Conservation (phyloP, 306 rosid species). For the Astragalus membranaceus region DNA sequence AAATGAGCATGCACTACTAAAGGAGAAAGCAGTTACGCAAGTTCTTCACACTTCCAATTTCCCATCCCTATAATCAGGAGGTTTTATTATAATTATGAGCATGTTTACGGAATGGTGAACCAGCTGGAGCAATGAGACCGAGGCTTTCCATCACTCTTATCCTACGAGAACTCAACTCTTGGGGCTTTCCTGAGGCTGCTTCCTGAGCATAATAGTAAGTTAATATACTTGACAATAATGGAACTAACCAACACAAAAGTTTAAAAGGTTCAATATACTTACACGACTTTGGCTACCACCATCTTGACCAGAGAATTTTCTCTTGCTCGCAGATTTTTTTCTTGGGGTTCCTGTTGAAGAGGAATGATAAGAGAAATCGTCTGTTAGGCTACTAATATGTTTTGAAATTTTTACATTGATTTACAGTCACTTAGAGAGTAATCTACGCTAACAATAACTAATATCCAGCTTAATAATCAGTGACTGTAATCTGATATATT, state of each 20-base stretch:
- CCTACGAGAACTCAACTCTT: conserved; percentile 50
- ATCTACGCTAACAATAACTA: not conserved
- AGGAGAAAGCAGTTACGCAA: not conserved
- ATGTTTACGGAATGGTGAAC: conserved; percentile 42
- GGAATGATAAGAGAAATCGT: not conserved
- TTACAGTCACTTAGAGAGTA: not conserved
- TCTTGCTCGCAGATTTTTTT: conserved; percentile 5
- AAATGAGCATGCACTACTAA: not conserved
- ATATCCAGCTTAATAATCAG: conserved; percentile 2
- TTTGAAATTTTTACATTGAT: not conserved
- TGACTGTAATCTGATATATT: not conserved
- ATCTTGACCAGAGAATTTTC: conserved; percentile 3
- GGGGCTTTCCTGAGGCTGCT: conserved; percentile 26
- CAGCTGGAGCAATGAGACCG: conserved; percentile 59
- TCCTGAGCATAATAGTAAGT: conserved; percentile 26
- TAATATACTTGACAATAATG: not conserved
- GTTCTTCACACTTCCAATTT: not conserved
- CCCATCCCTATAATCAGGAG: not conserved
- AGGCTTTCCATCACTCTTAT: conserved; percentile 58
- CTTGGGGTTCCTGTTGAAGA: conserved; percentile 14
- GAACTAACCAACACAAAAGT: not conserved
- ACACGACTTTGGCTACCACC: conserved; percentile 23
- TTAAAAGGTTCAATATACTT: conserved; percentile 8
- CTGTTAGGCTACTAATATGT: not conserved
- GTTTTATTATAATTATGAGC: not conserved